Base-by-base conservation (phyloP, 345 rosid species). In the Hypericum perforatum region DNA sequence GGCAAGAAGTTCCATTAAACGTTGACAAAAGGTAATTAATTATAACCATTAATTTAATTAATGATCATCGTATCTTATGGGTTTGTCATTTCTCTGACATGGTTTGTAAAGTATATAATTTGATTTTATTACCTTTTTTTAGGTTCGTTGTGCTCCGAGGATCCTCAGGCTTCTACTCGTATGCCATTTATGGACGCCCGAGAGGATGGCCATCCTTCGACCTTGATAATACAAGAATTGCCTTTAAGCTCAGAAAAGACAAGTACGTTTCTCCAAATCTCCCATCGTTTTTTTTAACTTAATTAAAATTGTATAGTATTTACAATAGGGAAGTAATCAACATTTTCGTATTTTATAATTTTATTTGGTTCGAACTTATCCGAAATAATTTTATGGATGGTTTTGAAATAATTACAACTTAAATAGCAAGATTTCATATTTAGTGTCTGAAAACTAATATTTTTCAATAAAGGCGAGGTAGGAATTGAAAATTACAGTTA, bases 131-230 rank as follows among this genome's bases (percentile, higher is more conserved):
- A 7, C 48, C 6, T 8, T 45, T 6, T 44, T 6, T 11, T 45
- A 49, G 59, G 46, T 65, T 60, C 43, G 44, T 64, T 16, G 44
- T 64, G 58, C 53, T 52, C 11, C 68, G 58, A 16, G 14, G 37
- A 16, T 43, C 39, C 6, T 49, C 37, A 42, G 41, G 13, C n/a
- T 57, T 46, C 32, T 39, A n/a, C 45, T 38, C 55, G 41, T 54
- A 42, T 7, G 14, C 11, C 8, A 9, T 36, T 41, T 5, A 13
- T 43, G 43, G 16, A 14, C 14, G 16, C 14, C 37, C 11, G 0
- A 32, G 37, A 7, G 39, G 37, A 9, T 37, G 38, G 13, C 54
- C 54, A 7, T 40, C 54, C 12, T 51, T 51, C 12, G 40, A 51
- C 39, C 40, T 51, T 0, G 54, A 32, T 37, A 51, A 51, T 14